Base-by-base conservation (phyloP, 1,139 yeast species). In the Debaryomyces robertsiae region DNA sequence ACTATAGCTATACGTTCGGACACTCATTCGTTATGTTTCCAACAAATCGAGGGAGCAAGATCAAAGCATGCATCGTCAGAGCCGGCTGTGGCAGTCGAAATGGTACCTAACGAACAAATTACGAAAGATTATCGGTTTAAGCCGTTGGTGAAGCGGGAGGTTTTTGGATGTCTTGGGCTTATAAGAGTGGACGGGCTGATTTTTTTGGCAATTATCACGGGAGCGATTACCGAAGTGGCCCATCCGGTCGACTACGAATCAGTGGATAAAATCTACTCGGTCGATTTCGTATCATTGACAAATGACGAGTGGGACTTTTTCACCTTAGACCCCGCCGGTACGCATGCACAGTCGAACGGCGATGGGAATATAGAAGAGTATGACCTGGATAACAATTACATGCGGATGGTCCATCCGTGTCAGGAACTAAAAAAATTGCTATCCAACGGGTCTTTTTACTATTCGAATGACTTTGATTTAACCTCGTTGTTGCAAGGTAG, bases 391-490 rank as follows among this genome's bases (percentile, higher is more conserved):
- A 53, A 49, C 15, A 49, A 46, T 46, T 60, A 55, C 29, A 52
- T 49, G 1, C 53, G 72, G 28, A 57, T 73, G 11, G 85, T 80
- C 44, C 96, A 93, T 57, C 98, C 98, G 0, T 91, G 98, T 57
- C 76, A 75, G 38, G 93, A 84, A 43, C 64, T 93, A 47, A 77
- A 82, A 50, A 90, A 89, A 58, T 68, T 94, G 36, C 66, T 94
- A 40, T 77, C 85, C 24, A 86, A 86, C 58, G 98, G 98, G 4
- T 86, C 95, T 2, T 94, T 93, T 59, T 93, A 89, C 62, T 94
- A 84, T 64, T 88, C 96, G 33, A 81, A 90, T 13, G 94, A 90
- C 61, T 93, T 90, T 62, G 98, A 94, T 63, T 67, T 93, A 50
- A 93, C 98, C 0, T 84, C 89, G 17, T 72, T 84, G 10, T 63